Base-by-base conservation (phyloP, 148 eudicot genomes). In the Selenicereus undatus region DNA sequence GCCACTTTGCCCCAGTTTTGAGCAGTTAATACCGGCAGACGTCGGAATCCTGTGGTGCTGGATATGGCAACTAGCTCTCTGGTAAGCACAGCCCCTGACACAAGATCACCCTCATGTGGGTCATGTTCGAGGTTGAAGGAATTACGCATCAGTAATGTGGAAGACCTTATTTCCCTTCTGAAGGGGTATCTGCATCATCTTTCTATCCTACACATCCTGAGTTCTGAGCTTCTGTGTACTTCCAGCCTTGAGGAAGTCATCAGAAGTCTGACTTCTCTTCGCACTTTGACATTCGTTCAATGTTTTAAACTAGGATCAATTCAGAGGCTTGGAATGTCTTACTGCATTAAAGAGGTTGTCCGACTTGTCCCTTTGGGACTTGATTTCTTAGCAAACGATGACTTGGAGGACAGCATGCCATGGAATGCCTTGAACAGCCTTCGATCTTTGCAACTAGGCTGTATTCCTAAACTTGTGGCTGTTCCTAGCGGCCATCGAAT, bases 391-490 rank as follows among this genome's bases (percentile, higher is more conserved):
- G 30, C 36, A 14, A 74, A 71, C 50, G 81, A 82, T 11, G 51
- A 29, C 26, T 26, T 9, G 1, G 9, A 21, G 51, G 76, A 80
- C 2, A 72, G 30, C 4, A 60, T 83, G 82, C 78, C 78, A 48
- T 81, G 83, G 83, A 77, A 77, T 66, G 69, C 78, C 32, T 20
- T 84, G 17, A 54, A 65, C n/a, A 73, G 36, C 43, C 81, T 84
- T 42, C 81, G 60, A 17, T 74, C 65, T 3, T 74, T 82, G 66
- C 8, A 18, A 7, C 30, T 86, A 0, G 0, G 0, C 7, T 16
- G 2, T 5, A 3, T 82, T 52, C 76, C 60, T 7, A 86, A 77
- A 36, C 51, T 85, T 13, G 10, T 17, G 35, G 45, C 26, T 76
- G 78, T 82, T 30, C 83, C 88, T 0, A 52, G 64, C 17, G 81